Base-by-base conservation (phyloP, 1,284 basidiomycete genomes). In the Cryptococcus sp. region DNA sequence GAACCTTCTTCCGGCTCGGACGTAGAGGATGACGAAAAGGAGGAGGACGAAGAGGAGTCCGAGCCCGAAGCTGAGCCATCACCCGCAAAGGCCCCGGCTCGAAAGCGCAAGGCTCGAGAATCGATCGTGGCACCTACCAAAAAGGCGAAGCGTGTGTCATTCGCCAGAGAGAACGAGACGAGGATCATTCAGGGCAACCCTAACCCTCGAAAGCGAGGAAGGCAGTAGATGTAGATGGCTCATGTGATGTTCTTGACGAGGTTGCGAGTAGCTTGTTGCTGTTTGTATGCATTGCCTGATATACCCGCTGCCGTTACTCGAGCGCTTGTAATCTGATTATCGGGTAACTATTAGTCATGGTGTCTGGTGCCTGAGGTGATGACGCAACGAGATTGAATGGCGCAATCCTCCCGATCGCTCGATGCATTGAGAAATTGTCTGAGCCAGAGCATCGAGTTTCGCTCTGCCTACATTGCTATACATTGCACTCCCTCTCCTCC, bases 1-100 rank as follows among this genome's bases (percentile, higher is more conserved):
- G 74, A 78, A 55, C 76, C 77, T 1, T 61, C 64, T 3, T 72
- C 70, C 5, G 68, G 65, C 6, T 73, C 70, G 5, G 68, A 72
- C 46, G 54, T 68, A 19, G 70, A 71, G 49, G 71, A 73, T 5
- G 73, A 73, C 30, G 69, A 66, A 0, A 65, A 65, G 1, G 69
- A 72, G 5, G 71, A 69, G 35, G 64, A 62, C 16, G 64, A 70
- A 47, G 60, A 63, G 27, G 70, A 72, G 45, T 57, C 51, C 52
- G 65, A 63, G 46, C 41, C 48, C 53, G 63, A 64, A 17, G 61
- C 64, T 30, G 55, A 64, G 23, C 58, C 65, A 16, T 57, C 61
- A 5, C 39, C 65, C 23, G 60, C 63, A 35, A 47, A 38, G 10
- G 11, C 35, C 25, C 13, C 19, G 41, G 51, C 50, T 38, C 52